These are phyloP conservation scores for Striga hermonthica DNA, from an alignment of 305 asterid genomes.

Conservation along the genomic window DNA sequence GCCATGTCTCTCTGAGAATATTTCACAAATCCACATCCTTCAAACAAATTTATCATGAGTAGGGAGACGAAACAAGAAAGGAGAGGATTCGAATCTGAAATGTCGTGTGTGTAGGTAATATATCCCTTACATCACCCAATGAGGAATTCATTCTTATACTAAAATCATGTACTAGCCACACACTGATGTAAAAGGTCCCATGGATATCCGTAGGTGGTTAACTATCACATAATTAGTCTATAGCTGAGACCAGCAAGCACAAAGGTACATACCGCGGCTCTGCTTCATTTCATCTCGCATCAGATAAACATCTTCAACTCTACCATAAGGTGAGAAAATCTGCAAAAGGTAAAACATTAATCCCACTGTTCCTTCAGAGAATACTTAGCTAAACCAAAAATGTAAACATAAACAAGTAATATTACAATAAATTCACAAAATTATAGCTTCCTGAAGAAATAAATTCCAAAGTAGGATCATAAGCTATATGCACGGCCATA, in stretches of 20 bases:
- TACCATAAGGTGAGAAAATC: constrained; percentile 87
- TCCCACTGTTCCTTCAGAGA: constrained; percentile 13
- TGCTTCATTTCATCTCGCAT: constrained; percentile 98
- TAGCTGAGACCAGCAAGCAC: constrained; percentile 7
- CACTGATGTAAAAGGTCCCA: constrained; percentile 8
- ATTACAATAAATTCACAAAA: background rate
- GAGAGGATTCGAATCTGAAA: constrained; percentile 9
- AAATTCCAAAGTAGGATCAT: too few relatives aligned
- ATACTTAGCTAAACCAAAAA: constrained; percentile 10
- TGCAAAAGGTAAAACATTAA: constrained; percentile 32
- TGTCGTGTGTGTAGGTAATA: constrained; percentile 15
- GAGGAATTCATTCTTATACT: background rate
- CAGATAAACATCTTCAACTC: constrained; percentile 95
- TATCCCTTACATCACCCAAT: background rate
- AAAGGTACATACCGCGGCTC: constrained; percentile 81
- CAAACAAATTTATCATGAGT: constrained; percentile 37
- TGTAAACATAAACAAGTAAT: constrained; percentile 14
- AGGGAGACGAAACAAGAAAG: background rate
- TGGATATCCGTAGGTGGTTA: constrained; percentile 22
- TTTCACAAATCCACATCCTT: constrained; percentile 98
- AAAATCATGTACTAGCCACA: constrained; percentile 8
- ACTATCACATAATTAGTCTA: constrained; percentile 13
- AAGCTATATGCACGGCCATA: too few relatives aligned
- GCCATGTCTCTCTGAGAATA: constrained; percentile 79
- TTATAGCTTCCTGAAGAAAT: too few relatives aligned